Base-by-base conservation (phyloP, 2,329 filamentous ascomycete species). In the Gnomoniopsis smithogilvyi region DNA sequence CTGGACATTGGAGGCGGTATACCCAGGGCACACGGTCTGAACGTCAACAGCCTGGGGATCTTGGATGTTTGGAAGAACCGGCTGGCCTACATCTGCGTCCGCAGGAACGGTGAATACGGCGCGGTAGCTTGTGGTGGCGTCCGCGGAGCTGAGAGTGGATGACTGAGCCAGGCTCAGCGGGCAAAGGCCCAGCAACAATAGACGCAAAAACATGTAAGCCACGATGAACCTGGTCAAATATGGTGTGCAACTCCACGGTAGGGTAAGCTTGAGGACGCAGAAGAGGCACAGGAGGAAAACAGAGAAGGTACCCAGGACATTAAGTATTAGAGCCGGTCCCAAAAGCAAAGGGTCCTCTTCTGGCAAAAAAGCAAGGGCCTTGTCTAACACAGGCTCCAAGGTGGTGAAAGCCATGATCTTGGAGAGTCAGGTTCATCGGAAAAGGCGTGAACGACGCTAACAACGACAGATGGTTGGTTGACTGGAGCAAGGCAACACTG, bases 1-100 rank as follows among this genome's bases (percentile, higher is more conserved):
- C 57, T 76, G 69, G 14, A 91, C 76, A 67, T 89, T 86, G 24
- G 78, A 81, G 2, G 87, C 88, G 24, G 69, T 78, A 72, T 91
- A 91, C 10, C 89, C 88, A 0, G 86, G 86, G 67, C 89, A 91
- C 3, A 58, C 58, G 22, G 51, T 51, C 41, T 62, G 61, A 26
- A 43, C 58, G 47, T 61, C 54, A 8, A 62, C 54, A 21, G 58
- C 61, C 43, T 62, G 46, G 2, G 61, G 61, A 26, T 62, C 61
- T n/a, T 41, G 21, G 34, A 62, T 46, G 36, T 62, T 62, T 12
- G 61, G 58, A 34, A 62, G 51, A 21, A 62, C 50, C 15, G 46
- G 14, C 14, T 60, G 46, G 12, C 61, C 61, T 24, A 55, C 49
- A 36, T 62, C 61, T 15, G 58, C 24, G 22, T 61, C 58, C 6